Percentiles rank a stretch among this genome's conserved stretches.
Conservation (phyloP, 2,329 filamentous ascomycete genomes). For the Plectosphaerella plurivora region DNA sequence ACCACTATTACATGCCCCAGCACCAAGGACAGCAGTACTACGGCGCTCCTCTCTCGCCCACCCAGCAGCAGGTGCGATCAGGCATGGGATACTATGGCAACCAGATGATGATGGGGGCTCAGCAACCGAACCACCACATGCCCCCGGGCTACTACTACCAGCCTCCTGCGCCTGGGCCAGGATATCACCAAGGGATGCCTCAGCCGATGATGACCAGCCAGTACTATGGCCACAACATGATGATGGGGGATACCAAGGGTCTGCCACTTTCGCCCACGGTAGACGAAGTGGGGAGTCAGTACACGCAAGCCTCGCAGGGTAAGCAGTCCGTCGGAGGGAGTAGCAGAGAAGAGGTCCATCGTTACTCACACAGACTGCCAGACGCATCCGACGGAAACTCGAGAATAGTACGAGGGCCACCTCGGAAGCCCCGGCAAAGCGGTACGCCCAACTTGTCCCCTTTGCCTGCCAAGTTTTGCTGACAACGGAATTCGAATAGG, state of each 20-base stretch:
- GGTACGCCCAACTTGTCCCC: conserved; percentile 37
- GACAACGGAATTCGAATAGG: conserved; percentile 39
- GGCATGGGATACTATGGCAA: conserved; percentile 39
- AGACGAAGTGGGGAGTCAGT: conserved; percentile 4
- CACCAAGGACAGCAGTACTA: conserved; percentile 42
- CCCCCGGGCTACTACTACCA: conserved; percentile 48
- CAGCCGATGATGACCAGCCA: conserved; percentile 28
- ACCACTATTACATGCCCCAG: conserved; percentile 44
- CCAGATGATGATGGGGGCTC: conserved; percentile 35
- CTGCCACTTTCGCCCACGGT: conserved; percentile 12
- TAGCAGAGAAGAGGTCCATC: neutral
- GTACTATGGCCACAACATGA: conserved; percentile 22
- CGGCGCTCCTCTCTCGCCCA: conserved; percentile 29
- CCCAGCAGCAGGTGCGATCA: conserved; percentile 27
- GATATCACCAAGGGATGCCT: conserved; percentile 24
- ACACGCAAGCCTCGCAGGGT: neutral
- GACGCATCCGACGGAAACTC: conserved; percentile 23
- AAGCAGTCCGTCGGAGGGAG: neutral
- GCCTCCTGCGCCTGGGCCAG: conserved; percentile 24
- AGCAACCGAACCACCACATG: conserved; percentile 25
- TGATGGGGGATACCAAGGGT: conserved; percentile 19
- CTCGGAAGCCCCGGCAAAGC: conserved; percentile 55
- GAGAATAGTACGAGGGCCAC: conserved; percentile 46
- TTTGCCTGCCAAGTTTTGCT: neutral
- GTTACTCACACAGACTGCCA: neutral